A percentile compares a stretch with the other conserved stretches of the same genome.
Conservation (phyloP, 768 basidiomycete species). For the Collybia mongolica region DNA sequence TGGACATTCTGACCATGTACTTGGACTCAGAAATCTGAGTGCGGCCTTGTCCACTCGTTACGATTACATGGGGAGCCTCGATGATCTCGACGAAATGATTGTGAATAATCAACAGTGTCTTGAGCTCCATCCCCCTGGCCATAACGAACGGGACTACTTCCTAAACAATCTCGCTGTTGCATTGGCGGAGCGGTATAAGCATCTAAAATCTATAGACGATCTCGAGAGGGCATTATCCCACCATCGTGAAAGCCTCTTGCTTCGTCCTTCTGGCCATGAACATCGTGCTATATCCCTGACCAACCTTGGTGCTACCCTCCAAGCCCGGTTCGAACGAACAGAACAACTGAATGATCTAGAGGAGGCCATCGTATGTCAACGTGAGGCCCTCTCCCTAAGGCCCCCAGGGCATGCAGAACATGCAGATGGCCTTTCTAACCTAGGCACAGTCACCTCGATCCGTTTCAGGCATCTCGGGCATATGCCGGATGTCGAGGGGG, state of each 20-base stretch:
- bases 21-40: conserved; percentile 7
- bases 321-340: conserved; percentile 12
- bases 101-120: neutral
- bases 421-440: too few species aligned
- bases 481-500: too few species aligned
- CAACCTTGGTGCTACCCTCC: conserved; percentile 18
- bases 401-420: too few species aligned
- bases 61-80: conserved; percentile 2
- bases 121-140: conserved; percentile 5
- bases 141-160: conserved; percentile 9
- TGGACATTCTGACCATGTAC: conserved; percentile 6
- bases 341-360: conserved; percentile 1
- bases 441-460: too few species aligned
- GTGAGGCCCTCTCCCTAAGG: neutral
- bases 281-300: too few species aligned
- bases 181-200: conserved; percentile 6
- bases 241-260: too few species aligned
- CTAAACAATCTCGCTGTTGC: conserved; percentile 9
- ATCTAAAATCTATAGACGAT: too few species aligned
- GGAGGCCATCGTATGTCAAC: neutral
- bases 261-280: too few species aligned
- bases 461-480: too few species aligned
- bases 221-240: too few species aligned
- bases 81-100: conserved; percentile 9
- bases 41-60: conserved; percentile 10